Evolutionary conservation across 1,139 yeast genomes (phyloP).

Genomic region (Pichia terricola): DNA sequence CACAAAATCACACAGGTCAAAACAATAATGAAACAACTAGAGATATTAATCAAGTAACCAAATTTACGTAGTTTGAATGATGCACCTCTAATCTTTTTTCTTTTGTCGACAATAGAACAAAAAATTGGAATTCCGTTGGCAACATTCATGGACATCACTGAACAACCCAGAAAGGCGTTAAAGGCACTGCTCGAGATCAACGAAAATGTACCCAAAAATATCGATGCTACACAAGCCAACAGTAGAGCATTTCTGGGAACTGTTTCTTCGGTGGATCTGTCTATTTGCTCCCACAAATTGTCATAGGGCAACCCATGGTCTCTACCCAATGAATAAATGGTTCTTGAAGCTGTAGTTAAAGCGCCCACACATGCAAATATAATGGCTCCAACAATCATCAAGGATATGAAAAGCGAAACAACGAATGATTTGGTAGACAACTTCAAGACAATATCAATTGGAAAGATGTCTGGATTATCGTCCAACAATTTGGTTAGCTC

Average conservation of each 20-base stretch:
- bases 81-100: slow-evolving; percentile 59
- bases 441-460: slow-evolving; percentile 55
- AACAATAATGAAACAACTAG: slow-evolving; percentile 53
- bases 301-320: slow-evolving; percentile 79
- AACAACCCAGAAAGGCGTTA: slow-evolving; percentile 81
- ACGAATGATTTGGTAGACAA: slow-evolving; percentile 59
- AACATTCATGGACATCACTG: slow-evolving; percentile 65
- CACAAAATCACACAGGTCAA: slow-evolving; percentile 57
- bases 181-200: slow-evolving; percentile 67
- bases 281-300: slow-evolving; percentile 55
- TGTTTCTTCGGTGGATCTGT: slow-evolving; percentile 37
- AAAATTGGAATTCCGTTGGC: slow-evolving; percentile 74
- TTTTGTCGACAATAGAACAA: slow-evolving; percentile 48
- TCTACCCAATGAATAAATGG: slow-evolving; percentile 79
- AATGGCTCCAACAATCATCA: slow-evolving; percentile 62
- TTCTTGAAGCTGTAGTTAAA: slow-evolving; percentile 77
- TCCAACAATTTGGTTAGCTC: slow-evolving; percentile 48
- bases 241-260: slow-evolving; percentile 69
- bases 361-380: slow-evolving; percentile 73
- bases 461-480: slow-evolving; percentile 46
- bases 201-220: slow-evolving; percentile 52
- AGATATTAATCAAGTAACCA: slow-evolving; percentile 55
- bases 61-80: slow-evolving; percentile 57
- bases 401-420: slow-evolving; percentile 56
- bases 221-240: slow-evolving; percentile 59